Conservation (phyloP, 78 protist species). For the Creolimax fragrantissima region DNA sequence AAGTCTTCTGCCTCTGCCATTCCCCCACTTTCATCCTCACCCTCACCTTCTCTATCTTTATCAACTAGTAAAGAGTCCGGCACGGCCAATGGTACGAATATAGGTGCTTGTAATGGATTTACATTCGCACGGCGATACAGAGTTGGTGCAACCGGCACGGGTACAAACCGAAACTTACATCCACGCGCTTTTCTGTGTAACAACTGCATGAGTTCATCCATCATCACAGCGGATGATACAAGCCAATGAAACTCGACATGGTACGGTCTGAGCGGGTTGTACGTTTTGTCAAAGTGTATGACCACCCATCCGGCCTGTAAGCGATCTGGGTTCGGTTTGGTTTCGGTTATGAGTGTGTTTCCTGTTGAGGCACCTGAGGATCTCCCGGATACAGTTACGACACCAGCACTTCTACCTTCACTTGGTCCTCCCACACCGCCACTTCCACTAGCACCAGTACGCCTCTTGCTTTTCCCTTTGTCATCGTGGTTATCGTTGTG, state of each 20-base stretch:
- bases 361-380: not conserved
- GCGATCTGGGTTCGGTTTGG: not conserved
- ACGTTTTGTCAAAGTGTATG: not conserved
- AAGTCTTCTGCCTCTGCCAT: not conserved
- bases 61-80: not conserved
- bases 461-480: too few species aligned
- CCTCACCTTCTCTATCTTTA: not conserved
- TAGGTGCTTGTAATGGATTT: constrained; percentile 14
- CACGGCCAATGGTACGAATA: constrained; percentile 1
- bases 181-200: not conserved
- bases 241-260: constrained; percentile 27
- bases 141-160: not conserved
- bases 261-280: not conserved
- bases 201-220: constrained; percentile 4
- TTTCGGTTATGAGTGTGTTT: not conserved
- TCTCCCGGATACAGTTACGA: too few species aligned
- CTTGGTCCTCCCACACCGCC: too few species aligned
- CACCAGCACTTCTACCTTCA: too few species aligned
- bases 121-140: not conserved
- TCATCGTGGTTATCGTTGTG: too few species aligned
- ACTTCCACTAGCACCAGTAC: too few species aligned
- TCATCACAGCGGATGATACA: not conserved
- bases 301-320: constrained; percentile 1
- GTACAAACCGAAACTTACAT: not conserved
- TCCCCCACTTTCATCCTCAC: not conserved